Conservation (phyloP, 2,329 filamentous ascomycete species). For the Claviceps pazoutovae region DNA sequence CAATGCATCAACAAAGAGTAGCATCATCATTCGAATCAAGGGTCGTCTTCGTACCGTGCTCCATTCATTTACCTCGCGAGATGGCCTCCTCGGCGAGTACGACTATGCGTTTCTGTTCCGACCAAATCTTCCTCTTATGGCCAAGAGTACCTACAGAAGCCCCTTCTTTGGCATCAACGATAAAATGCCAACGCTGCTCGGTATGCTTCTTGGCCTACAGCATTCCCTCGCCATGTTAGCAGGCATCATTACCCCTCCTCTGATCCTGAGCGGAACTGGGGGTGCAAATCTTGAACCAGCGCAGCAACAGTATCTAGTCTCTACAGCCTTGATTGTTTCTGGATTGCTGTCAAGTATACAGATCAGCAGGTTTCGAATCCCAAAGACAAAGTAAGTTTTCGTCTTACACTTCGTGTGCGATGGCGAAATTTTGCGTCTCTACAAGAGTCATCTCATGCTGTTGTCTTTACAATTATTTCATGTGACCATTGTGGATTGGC, state of each 20-base stretch:
- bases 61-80: constrained; percentile 38
- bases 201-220: constrained; percentile 62
- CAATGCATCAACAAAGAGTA: constrained; percentile 18
- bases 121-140: constrained; percentile 72
- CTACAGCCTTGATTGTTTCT: constrained; percentile 64
- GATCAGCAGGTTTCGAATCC: constrained; percentile 63
- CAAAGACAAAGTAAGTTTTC: constrained; percentile 41
- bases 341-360: constrained; percentile 63
- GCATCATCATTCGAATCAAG: constrained; percentile 12
- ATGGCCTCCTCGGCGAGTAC: constrained; percentile 73
- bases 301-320: constrained; percentile 64
- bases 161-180: constrained; percentile 81
- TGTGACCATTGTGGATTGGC: not conserved
- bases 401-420: not conserved
- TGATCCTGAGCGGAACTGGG: constrained; percentile 49
- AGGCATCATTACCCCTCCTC: constrained; percentile 63
- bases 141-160: constrained; percentile 33
- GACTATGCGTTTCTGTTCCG: constrained; percentile 83
- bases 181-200: constrained; percentile 60
- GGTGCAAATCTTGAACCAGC: constrained; percentile 48
- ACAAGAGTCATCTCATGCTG: too few species aligned
- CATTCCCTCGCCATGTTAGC: constrained; percentile 67
- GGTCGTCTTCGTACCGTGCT: constrained; percentile 11
- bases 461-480: not conserved
- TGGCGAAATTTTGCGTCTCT: too few species aligned